phyloP scores from a whole-genome alignment of 2,329 filamentous ascomycete genomes.

The Ascochyta rabiei region DNA sequence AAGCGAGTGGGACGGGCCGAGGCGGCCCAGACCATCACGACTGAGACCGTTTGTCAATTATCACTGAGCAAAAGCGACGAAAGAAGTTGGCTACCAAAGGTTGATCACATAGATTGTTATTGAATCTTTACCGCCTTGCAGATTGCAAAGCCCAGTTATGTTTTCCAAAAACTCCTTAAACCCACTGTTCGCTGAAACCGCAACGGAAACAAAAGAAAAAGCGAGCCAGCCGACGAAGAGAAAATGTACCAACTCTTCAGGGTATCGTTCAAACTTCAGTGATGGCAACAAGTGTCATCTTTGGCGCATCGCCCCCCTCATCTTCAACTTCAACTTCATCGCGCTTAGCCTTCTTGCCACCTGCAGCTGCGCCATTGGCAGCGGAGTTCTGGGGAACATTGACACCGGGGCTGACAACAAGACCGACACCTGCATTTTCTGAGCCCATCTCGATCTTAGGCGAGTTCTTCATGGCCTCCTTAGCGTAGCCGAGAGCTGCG shows the following conservation, averaged over 20 bases:
- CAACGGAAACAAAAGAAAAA: constrained; percentile 6
- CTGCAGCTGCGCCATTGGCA: constrained; percentile 38
- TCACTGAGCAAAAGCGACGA: not conserved
- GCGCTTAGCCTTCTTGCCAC: constrained; percentile 30
- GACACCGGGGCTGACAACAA: constrained; percentile 47
- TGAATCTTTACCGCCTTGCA: constrained; percentile 1
- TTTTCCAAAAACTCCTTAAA: constrained; percentile 2
- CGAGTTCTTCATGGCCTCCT: constrained; percentile 53
- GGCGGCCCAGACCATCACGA: not conserved
- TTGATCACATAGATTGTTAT: constrained; percentile 6
- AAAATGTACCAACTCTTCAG: constrained; percentile 2
- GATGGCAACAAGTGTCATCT: constrained; percentile 50
- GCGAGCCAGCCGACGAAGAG: not conserved
- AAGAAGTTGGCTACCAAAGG: too few species aligned
- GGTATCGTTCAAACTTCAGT: constrained; percentile 41
- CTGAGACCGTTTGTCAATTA: not conserved
- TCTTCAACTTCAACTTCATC: constrained; percentile 40
- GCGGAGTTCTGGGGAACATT: constrained; percentile 48
- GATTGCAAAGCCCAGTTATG: not conserved
- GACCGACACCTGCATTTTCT: constrained; percentile 51
- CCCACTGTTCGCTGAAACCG: constrained; percentile 11
- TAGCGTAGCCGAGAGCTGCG: constrained; percentile 55
- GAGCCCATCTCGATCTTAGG: constrained; percentile 59
- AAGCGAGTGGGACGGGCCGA: constrained; percentile 7
- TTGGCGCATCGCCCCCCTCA: constrained; percentile 40